These are phyloP conservation scores for Phytophthora chlamydospora DNA, from an alignment of 352 stramenopile genomes.

Conservation along the genomic window DNA sequence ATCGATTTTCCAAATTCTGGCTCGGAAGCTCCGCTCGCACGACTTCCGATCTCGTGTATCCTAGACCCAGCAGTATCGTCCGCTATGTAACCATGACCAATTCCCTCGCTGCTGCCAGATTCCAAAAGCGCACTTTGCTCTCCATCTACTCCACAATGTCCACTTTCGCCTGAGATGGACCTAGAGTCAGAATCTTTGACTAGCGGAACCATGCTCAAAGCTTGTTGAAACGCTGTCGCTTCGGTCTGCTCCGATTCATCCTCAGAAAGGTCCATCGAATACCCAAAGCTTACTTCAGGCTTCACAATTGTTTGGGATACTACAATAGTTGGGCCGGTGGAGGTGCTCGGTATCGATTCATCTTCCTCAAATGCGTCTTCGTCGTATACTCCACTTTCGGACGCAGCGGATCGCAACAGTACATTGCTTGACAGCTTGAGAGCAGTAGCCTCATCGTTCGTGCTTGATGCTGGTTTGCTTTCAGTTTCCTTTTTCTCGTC, in stretches of 20 bases:
- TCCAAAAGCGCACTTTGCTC: conserved; percentile 44
- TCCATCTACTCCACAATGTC: conserved; percentile 19
- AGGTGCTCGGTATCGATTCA: neutral
- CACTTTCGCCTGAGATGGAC: conserved; percentile 8
- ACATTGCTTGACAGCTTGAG: no score
- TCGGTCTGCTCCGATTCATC: conserved; percentile 28
- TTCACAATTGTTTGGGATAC: conserved; percentile 9
- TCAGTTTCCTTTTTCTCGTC: conserved; percentile 8
- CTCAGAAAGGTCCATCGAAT: conserved; percentile 80
- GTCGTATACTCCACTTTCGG: conserved; percentile 55
- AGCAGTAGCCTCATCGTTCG: neutral
- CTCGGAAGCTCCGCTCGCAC: no score
- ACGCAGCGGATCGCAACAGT: conserved; percentile 18
- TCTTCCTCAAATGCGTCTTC: conserved; percentile 68
- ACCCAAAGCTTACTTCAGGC: conserved; percentile 54
- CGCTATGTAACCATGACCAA: neutral
- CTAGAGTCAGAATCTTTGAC: conserved; percentile 3
- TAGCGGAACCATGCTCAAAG: conserved; percentile 4
- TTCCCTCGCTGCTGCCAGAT: conserved; percentile 15
- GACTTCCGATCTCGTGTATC: neutral
- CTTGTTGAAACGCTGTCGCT: neutral
- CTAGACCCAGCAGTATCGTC: neutral
- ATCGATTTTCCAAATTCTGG: no score
- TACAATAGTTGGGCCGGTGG: neutral
- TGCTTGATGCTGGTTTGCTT: neutral